phyloP scores from a whole-genome alignment of 768 basidiomycete species.

The Podaxis sp. region DNA sequence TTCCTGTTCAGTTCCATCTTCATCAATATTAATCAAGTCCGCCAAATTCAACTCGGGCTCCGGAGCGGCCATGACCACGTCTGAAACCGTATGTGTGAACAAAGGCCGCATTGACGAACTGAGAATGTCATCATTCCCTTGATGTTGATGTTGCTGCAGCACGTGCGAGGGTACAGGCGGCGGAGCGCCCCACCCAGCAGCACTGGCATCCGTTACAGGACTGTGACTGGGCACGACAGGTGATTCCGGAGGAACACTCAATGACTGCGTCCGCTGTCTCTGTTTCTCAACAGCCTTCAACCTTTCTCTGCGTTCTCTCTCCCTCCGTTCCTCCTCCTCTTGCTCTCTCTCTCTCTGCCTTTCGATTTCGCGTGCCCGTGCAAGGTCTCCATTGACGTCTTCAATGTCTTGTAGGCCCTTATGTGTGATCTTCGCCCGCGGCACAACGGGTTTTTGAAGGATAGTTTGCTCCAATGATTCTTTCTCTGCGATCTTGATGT shows the following conservation, averaged over 20 bases:
- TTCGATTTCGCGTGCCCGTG: conserved; percentile 47
- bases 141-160: conserved; percentile 26
- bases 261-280: conserved; percentile 49
- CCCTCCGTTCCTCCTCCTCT: conserved; percentile 68
- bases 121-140: conserved; percentile 17
- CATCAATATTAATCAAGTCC: conserved; percentile 78
- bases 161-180: conserved; percentile 55
- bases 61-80: conserved; percentile 23
- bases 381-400: conserved; percentile 53
- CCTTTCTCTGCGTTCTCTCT: conserved; percentile 66
- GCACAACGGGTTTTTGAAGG: conserved; percentile 63
- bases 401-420: conserved; percentile 93
- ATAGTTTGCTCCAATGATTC: conserved; percentile 86
- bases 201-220: conserved; percentile 23
- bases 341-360: conserved; percentile 58
- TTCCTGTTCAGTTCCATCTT: conserved; percentile 45
- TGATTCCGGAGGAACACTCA: conserved; percentile 73
- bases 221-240: conserved; percentile 46
- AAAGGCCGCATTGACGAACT: conserved; percentile 22
- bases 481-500: conserved; percentile 78
- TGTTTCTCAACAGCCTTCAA: conserved; percentile 42
- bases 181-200: conserved; percentile 55
- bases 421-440: conserved; percentile 83
- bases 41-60: conserved; percentile 72
- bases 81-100: conserved; percentile 36